Evolutionary conservation across 1,284 basidiomycete genomes (phyloP), one percentile per base, ranked within the genome.

Genomic region (Heimioporus retisporus): DNA sequence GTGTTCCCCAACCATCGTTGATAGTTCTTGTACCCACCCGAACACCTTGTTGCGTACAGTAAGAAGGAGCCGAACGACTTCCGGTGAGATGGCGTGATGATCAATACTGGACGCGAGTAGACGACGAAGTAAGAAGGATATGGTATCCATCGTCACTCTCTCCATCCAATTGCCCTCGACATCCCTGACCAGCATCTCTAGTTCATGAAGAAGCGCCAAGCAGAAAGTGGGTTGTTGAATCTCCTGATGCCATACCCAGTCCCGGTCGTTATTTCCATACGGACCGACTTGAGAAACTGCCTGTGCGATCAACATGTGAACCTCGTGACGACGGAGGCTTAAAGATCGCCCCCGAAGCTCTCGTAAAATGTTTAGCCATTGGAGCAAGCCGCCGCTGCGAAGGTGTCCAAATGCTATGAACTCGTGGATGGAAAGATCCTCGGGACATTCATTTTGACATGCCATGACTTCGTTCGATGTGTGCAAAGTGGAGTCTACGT

Each of bases 331-430:
- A 31, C 73, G 70, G 59, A 86, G 82, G 1, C 75, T 80, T 46
- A 88, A 68, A 1, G 68, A 68, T 46, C 78, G 75, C 18, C 78
- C 76, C 14, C 75, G 73, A 19, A 87, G 66, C 66, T 84, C 85
- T 31, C 81, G 77, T 10, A 80, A 71, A 21, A 88, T 81, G 64
- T 87, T 88, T 53, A 83, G 68, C 86, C 86, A 88, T 56, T 88
- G 86, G 0, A 87, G 68, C 2, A 70, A 71, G 8, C 74, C 67
- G 3, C 86, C 85, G 46, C 82, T 78, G 6, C 86, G 83, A 42
- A 88, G 65, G 46, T 75, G 73, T 1, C 81, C 81, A 64, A 84
- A 87, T 0, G 82, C 77, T 11, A 81, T 71, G 54, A 78, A 83
- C 65, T 88, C 85, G 44, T 87, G 84, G 5, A 84, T 69, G 8